phyloP scores from a whole-genome alignment of 2,329 filamentous ascomycete species.

The Emmonsiellopsis sp. region DNA sequence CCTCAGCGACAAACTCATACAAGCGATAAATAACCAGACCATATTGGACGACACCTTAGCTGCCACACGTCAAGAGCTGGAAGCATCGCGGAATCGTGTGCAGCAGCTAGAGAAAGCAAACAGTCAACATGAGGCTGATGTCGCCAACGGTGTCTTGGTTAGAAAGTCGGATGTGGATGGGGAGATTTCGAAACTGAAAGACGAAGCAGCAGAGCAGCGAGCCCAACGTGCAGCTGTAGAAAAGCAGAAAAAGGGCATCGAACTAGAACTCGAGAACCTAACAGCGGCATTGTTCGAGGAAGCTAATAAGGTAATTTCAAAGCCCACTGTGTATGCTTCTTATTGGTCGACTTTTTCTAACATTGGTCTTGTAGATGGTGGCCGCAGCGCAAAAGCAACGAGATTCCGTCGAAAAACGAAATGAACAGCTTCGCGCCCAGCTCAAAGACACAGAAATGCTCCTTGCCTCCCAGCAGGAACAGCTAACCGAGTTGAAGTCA shows the following conservation, averaged over 20 bases:
- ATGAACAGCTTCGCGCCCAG: slow-evolving; percentile 78
- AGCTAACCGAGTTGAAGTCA: slow-evolving; percentile 79
- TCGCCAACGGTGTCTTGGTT: slow-evolving; percentile 67
- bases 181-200: slow-evolving; percentile 55
- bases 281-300: slow-evolving; percentile 95
- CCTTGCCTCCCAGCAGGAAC: slow-evolving; percentile 83
- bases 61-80: slow-evolving; percentile 73
- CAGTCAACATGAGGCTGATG: slow-evolving; percentile 58
- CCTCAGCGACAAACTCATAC: slow-evolving; percentile 90
- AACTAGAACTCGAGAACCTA: slow-evolving; percentile 81
- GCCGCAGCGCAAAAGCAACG: slow-evolving; percentile 78
- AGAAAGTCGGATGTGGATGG: slow-evolving; percentile 63
- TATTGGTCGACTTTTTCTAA: slow-evolving; percentile 6
- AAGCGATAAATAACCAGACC: slow-evolving; percentile 94
- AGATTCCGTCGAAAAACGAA: slow-evolving; percentile 70
- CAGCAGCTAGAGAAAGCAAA: slow-evolving; percentile 60
- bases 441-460: slow-evolving; percentile 78
- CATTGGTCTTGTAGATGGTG: slow-evolving; percentile 58
- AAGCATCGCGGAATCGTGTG: slow-evolving; percentile 59
- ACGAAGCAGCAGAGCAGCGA: slow-evolving; percentile 56
- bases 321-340: not conserved
- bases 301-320: slow-evolving; percentile 62
- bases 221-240: slow-evolving; percentile 56
- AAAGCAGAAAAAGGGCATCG: slow-evolving; percentile 78
- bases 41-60: slow-evolving; percentile 81